Evolutionary conservation across 805 yeast genomes (phyloP), one percentile per base, ranked within the genome.

Genomic region (Yamadazyma endophytica): DNA sequence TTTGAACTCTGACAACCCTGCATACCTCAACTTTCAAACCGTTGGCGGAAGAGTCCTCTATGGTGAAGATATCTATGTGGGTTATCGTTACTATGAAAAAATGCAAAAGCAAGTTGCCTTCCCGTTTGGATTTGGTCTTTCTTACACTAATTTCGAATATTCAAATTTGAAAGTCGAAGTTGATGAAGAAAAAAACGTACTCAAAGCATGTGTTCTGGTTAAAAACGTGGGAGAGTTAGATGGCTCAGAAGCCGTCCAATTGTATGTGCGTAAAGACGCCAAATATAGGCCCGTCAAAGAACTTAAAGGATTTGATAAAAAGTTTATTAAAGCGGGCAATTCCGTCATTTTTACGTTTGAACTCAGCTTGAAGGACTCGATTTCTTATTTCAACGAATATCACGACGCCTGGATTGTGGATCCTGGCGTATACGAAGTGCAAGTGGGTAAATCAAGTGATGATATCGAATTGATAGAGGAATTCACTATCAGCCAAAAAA

Each of bases 111-210:
- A 37, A 26, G 61, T 56, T 8, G 54, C 56, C 19, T 56, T 54
- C 40, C 53, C 62, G n/a, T 56, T 56, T 36, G 62, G 62, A 7
- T 40, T 37, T 37, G 62, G 62, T 1, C 52, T 56, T 27, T 51
- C 58, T 5, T 56, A 56, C 39, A 50, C 59, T 14, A 26, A 35
- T n/a, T 56, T 56, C 29, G 43, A 33, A 9, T 37, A 49, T 19
- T 28, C 33, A 3, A 18, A 40, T 24, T 35, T 46, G 16, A 32
- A 39, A 18, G 47, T 52, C 9, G 14, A 31, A 11, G 34, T 34
- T 14, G 42, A 44, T 15, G 51, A 51, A 32, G 24, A 24, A 4
- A 23, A 26, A 9, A 45, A 50, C 26, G 26, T 28, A 8, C 29
- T 56, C 13, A 12, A 24, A 3, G 55, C 40, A 4, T 26, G 43